phyloP scores from a whole-genome alignment of 305 asterid genomes.

The Fraxinus floribunda region DNA sequence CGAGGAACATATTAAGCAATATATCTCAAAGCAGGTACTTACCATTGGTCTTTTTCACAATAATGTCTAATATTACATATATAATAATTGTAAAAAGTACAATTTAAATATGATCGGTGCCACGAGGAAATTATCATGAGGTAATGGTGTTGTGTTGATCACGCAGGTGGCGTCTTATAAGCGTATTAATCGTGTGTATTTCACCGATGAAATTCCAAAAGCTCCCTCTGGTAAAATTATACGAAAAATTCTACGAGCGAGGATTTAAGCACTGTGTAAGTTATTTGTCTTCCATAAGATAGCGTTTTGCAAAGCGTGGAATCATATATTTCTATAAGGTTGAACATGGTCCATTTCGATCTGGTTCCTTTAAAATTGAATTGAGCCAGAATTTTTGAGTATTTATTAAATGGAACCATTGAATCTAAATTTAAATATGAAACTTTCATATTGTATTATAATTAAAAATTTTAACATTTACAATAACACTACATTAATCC shows the following conservation, averaged over 20 bases:
- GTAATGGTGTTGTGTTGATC: background rate
- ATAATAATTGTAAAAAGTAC: background rate
- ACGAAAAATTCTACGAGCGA: conserved; percentile 48
- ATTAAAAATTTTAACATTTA: too few relatives aligned
- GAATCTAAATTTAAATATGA: too few relatives aligned
- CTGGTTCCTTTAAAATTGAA: too few relatives aligned
- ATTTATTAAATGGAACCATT: too few relatives aligned
- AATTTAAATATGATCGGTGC: background rate
- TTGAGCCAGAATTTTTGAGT: too few relatives aligned
- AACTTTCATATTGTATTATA: too few relatives aligned
- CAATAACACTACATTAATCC: too few relatives aligned
- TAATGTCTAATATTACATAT: background rate
- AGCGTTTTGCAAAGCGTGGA: too few relatives aligned
- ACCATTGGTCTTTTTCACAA: background rate
- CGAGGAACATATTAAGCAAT: conserved; percentile 45
- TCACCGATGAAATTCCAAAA: conserved; percentile 49
- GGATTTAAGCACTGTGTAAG: conserved; percentile 17
- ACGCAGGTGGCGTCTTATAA: conserved; percentile 64
- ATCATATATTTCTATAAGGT: too few relatives aligned
- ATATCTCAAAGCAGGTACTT: conserved; percentile 42
- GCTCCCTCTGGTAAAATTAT: conserved; percentile 65
- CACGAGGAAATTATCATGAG: background rate
- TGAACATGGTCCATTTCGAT: too few relatives aligned
- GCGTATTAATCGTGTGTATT: conserved; percentile 47
- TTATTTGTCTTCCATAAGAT: background rate